Evolutionary conservation across 331 rosid species (phyloP), one percentile per base, ranked within the genome.

Genomic region (Rhamnella rubrinervis): DNA sequence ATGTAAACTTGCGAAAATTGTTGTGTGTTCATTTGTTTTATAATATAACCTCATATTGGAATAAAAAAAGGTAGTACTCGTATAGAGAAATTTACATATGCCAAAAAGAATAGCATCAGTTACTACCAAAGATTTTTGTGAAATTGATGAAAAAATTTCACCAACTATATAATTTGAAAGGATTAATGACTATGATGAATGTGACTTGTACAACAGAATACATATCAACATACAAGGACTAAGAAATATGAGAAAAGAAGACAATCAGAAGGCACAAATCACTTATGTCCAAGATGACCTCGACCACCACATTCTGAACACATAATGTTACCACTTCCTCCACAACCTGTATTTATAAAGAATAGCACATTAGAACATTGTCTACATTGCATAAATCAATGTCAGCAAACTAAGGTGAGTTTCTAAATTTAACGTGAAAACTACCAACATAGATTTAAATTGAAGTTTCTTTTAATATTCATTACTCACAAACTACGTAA

Each of bases 291-390:
- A 68, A 82, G 61, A 82, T 89, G 90, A 65, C 97, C 95, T n/a
- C 87, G 90, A 31, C 97, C 97, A 4, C 96, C 96, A 56, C 97
- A 92, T 70, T 85, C 92, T 17, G 86, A 66, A 63, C 97, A 84
- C 97, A 89, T 80, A 6, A 74, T 82, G 64, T 89, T 89, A 47
- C 96, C 96, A 19, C 82, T 82, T 81, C 98, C 96, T n/a, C 96
- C 96, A 14, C 95, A 92, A 59, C 95, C 98, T 89, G 39, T 78
- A 77, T 18, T 12, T 20, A 31, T 39, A 37, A 62, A 6, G 67
- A 23, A 35, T 60, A 62, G 46, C 31, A 50, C 17, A 55, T 68
- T 21, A 67, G 62, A 78, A 66, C 77, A 70, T 51, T 16, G 17
- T 71, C 65, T 8, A 65, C 35, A 57, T 2, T 14, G 20, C 37